Percentiles rank a stretch among this genome's conserved stretches.
These are phyloP conservation scores for Xerocomellus amylosporus DNA, from an alignment of 768 basidiomycete species.

Conservation along the genomic window DNA sequence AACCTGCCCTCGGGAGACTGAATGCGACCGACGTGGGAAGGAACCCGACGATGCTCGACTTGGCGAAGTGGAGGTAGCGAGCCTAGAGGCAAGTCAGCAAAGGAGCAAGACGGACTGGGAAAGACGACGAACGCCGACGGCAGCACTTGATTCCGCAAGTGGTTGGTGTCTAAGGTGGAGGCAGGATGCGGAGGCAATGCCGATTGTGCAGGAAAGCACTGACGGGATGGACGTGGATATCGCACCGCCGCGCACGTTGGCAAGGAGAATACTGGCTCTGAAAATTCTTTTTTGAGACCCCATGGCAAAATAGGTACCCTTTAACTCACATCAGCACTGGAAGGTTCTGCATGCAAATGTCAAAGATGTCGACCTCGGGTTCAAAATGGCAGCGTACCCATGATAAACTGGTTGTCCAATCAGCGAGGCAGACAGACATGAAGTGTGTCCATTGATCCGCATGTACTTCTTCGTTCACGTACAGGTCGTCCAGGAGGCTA, in stretches of 20 bases:
- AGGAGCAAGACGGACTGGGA: not conserved
- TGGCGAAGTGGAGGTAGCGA: slow-evolving; percentile 30
- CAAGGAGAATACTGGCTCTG: slow-evolving; percentile 39
- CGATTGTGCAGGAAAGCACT: slow-evolving; percentile 21
- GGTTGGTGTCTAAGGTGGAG: slow-evolving; percentile 28
- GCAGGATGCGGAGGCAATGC: slow-evolving; percentile 29
- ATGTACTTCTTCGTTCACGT: slow-evolving; percentile 55
- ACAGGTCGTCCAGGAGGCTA: slow-evolving; percentile 43
- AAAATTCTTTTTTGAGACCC: slow-evolving; percentile 28
- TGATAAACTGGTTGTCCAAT: slow-evolving; percentile 47
- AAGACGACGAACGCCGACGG: slow-evolving; percentile 42
- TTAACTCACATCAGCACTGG: slow-evolving; percentile 28
- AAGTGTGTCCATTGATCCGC: slow-evolving; percentile 51
- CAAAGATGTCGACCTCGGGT: not conserved
- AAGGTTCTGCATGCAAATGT: slow-evolving; percentile 20
- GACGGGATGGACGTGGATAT: slow-evolving; percentile 21
- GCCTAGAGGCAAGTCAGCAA: slow-evolving; percentile 27
- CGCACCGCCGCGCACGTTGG: slow-evolving; percentile 24
- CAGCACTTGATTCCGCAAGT: slow-evolving; percentile 29
- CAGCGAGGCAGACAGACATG: slow-evolving; percentile 40
- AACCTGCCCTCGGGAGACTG: slow-evolving; percentile 51
- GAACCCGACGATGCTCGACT: slow-evolving; percentile 43
- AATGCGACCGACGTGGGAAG: slow-evolving; percentile 49
- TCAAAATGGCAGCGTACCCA: slow-evolving; percentile 35
- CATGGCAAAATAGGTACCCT: not conserved